Conservation (phyloP, 129 eudicot species). For the Pulicaria dysenterica region DNA sequence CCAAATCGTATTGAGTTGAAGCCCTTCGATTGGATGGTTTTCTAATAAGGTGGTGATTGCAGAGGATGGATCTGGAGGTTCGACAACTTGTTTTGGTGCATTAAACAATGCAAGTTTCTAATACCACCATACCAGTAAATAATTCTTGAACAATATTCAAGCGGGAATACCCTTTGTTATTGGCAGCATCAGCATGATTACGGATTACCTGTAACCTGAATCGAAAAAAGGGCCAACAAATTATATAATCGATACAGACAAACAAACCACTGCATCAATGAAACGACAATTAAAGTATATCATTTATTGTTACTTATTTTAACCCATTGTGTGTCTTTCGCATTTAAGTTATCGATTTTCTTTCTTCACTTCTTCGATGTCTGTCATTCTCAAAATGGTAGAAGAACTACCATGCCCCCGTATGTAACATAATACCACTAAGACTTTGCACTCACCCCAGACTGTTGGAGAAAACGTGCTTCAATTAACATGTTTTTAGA, state of each 20-base stretch:
- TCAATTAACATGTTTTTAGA: too few species aligned
- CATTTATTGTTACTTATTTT: too few species aligned
- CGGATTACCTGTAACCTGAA: constrained; percentile 67
- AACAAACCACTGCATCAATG: not conserved
- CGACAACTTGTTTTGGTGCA: constrained; percentile 83
- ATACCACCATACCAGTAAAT: constrained; percentile 66
- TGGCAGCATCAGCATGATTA: constrained; percentile 39
- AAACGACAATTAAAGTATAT: not conserved
- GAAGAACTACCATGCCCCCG: too few species aligned
- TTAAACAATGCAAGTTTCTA: constrained; percentile 85
- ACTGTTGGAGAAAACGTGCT: too few species aligned
- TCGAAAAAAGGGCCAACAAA: not conserved
- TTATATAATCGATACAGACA: not conserved
- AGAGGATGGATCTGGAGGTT: constrained; percentile 76
- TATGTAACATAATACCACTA: too few species aligned
- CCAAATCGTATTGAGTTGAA: constrained; percentile 76
- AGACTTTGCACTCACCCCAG: too few species aligned
- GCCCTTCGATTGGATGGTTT: constrained; percentile 89
- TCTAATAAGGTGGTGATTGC: constrained; percentile 86
- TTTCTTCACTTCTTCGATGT: too few species aligned
- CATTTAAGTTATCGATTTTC: too few species aligned
- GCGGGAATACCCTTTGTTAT: constrained; percentile 39
- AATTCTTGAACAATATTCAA: constrained; percentile 58
- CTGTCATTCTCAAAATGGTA: too few species aligned
- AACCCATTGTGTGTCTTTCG: too few species aligned